phyloP scores from a whole-genome alignment of 1,284 basidiomycete species.

The Inonotus obliquus region DNA sequence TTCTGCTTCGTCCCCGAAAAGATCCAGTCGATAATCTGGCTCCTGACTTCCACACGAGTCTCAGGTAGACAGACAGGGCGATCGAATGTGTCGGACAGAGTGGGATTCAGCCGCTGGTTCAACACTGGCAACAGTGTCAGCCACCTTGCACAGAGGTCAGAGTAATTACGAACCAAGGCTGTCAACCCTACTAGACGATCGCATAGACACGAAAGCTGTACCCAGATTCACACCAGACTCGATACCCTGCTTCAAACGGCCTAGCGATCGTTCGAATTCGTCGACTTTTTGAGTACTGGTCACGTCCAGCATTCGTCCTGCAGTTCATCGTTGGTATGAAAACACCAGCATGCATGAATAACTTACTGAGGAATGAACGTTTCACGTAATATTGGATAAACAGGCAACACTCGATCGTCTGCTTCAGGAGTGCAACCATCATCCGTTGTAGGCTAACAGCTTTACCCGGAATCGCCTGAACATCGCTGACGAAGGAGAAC shows the following conservation, averaged over 20 bases:
- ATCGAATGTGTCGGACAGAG: not conserved
- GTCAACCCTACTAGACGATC: not conserved
- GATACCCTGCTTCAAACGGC: not conserved
- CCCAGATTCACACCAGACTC: not conserved
- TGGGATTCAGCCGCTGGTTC: not conserved
- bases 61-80: not conserved
- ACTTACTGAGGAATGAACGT: not conserved
- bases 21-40: not conserved
- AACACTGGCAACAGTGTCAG: not conserved
- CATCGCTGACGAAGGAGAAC: not conserved
- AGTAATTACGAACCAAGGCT: not conserved
- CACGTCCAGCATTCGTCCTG: not conserved
- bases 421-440: not conserved
- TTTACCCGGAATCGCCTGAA: not conserved
- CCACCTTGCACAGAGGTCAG: not conserved
- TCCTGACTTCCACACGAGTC: not conserved
- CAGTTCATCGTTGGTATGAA: too few species aligned
- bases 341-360: too few species aligned
- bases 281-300: not conserved
- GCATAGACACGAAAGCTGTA: not conserved
- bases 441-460: not conserved
- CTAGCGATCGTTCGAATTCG: not conserved
- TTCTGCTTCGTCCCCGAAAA: not conserved
- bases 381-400: not conserved
- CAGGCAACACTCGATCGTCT: not conserved